Evolutionary conservation across 768 basidiomycete genomes (phyloP), one percentile per base, ranked within the genome.

Genomic region (Termitomyces sp.): DNA sequence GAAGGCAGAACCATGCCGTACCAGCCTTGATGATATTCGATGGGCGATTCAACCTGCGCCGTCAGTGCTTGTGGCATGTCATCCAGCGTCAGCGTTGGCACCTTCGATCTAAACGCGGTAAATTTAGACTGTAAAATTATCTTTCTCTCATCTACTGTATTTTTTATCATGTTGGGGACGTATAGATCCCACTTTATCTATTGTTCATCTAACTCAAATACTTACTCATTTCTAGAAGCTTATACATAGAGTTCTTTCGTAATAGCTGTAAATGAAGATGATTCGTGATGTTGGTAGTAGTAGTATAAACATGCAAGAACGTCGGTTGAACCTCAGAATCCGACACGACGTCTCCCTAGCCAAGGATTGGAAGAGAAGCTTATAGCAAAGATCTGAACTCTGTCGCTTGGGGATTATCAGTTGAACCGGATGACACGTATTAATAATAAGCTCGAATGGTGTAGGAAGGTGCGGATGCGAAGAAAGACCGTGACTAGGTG

Each of bases 91-190:
- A 19, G 10, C 9, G 40, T n/a, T 34, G 14, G 32, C 19, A 14
- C 27, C 21, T 16, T 34, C 7, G 2, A 16, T 34, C 12, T 3
- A 48, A 25, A 32, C 21, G 32, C 21, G 5, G 53, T 21, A 25
- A 37, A 48, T 56, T 10, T 31, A 56, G 47, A 41, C 9, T 42
- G 38, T 42, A 44, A 4, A 27, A n/a, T 23, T 52, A 47, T 40
- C 27, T 57, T 45, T 56, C 9, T 32, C 29, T 29, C 17, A 56
- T 56, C 11, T 49, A 41, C 29, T 56, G 38, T 56, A 56, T 42
- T 35, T 6, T 32, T 21, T 5, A 50, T 25, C 4, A 7, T 16
- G 16, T 17, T 31, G n/a, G n/a, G n/a, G n/a, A n/a, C n/a, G n/a
- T n/a, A n/a, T n/a, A 38, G 35, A 38, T 51, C 37, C 38, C 37